A percentile compares a stretch with the other conserved stretches of the same genome.
Evolutionary conservation across 202 grass and related monocot species (phyloP).

Genomic region (Panicum hallii): DNA sequence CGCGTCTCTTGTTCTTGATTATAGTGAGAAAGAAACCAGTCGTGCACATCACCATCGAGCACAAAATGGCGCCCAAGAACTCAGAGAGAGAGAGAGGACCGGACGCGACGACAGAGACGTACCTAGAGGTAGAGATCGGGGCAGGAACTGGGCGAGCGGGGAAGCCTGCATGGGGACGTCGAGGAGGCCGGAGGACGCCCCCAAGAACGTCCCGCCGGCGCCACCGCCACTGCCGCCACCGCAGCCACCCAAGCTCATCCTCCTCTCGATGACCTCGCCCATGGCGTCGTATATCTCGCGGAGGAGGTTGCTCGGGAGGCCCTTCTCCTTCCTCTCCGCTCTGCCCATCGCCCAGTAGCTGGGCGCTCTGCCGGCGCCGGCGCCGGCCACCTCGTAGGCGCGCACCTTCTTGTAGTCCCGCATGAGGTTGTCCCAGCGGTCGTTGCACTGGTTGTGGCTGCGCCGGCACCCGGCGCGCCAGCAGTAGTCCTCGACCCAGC

Average conservation of each 20-base stretch:
- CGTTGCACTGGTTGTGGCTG: constrained; percentile 99
- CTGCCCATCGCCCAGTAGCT: constrained; percentile 89
- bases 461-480: constrained; percentile 83
- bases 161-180: constrained; percentile 46
- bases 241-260: constrained; percentile 45
- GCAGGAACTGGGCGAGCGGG: constrained; percentile 45
- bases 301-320: constrained; percentile 81
- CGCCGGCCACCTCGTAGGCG: constrained; percentile 60
- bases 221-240: neutral
- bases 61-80: constrained; percentile 16
- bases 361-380: constrained; percentile 14
- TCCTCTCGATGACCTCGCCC: constrained; percentile 59
- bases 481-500: constrained; percentile 98
- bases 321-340: constrained; percentile 71
- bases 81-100: neutral
- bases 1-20: constrained; percentile 26
- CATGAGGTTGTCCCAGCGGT: constrained; percentile 99
- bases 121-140: constrained; percentile 29
- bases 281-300: constrained; percentile 83
- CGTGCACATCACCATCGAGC: neutral
- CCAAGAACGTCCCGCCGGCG: constrained; percentile 31
- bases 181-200: constrained; percentile 20
- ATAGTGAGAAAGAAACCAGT: neutral
- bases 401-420: constrained; percentile 99
- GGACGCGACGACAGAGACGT: neutral